Percentiles rank a stretch among this genome's conserved stretches.
These are phyloP conservation scores for Gomphus bonarii DNA, from an alignment of 1,284 basidiomycete species.

Conservation along the genomic window DNA sequence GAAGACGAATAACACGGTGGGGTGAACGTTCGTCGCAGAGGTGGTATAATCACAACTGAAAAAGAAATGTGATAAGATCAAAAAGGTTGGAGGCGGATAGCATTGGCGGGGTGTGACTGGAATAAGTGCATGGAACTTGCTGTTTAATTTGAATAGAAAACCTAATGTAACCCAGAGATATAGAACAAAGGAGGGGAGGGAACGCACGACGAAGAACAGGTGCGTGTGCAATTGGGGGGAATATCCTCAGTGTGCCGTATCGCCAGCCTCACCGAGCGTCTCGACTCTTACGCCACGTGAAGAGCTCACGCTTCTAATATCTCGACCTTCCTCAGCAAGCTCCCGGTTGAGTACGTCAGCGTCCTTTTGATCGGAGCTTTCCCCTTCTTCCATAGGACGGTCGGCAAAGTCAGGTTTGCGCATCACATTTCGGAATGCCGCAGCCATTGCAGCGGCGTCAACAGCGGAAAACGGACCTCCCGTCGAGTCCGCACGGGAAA, in stretches of 20 bases:
- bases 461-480: constrained; percentile 51
- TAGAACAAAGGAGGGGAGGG: background rate
- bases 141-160: background rate
- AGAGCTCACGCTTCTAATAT: constrained; percentile 69
- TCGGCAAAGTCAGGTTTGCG: constrained; percentile 74
- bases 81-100: background rate
- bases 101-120: background rate
- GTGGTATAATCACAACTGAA: background rate
- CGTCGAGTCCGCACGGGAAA: constrained; percentile 35
- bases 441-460: constrained; percentile 81
- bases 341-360: constrained; percentile 47
- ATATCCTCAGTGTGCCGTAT: constrained; percentile 29
- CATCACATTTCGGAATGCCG: constrained; percentile 74
- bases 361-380: constrained; percentile 36
- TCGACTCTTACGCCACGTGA: constrained; percentile 70
- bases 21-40: background rate
- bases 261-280: constrained; percentile 48
- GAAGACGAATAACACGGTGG: background rate
- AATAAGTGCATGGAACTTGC: background rate
- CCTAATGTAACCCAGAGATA: constrained; percentile 1
- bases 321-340: constrained; percentile 72
- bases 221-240: background rate
- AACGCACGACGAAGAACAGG: background rate
- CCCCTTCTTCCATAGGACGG: constrained; percentile 56
- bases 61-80: background rate